Conservation (phyloP, 768 basidiomycete genomes). For the Candolleomyces eurysporus region DNA sequence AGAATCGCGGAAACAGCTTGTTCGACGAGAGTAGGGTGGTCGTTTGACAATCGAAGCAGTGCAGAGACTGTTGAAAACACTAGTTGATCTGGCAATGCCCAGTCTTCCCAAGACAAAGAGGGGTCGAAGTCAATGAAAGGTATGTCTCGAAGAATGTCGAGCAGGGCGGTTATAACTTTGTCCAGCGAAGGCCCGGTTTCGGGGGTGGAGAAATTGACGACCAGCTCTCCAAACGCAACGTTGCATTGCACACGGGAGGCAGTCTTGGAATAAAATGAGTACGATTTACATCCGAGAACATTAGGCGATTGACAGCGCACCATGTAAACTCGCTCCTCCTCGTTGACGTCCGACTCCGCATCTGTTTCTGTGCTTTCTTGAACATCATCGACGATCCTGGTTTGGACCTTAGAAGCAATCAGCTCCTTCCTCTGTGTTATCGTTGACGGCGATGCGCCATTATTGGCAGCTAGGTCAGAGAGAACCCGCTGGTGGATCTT, state of each 20-base stretch:
- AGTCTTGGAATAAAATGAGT: conserved; percentile 38
- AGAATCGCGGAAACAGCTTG: conserved; percentile 59
- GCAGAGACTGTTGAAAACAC: conserved; percentile 78
- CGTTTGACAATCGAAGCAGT: conserved; percentile 61
- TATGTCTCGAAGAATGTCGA: conserved; percentile 69
- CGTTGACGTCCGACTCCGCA: conserved; percentile 23
- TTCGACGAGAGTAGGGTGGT: conserved; percentile 47
- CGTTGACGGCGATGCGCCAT: conserved; percentile 41
- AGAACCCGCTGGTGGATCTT: conserved; percentile 76
- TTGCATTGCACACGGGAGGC: conserved; percentile 74
- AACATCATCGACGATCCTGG: conserved; percentile 23
- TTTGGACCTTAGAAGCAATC: conserved; percentile 61
- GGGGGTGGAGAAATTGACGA: conserved; percentile 56
- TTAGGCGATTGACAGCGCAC: conserved; percentile 32
- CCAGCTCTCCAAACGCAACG: conserved; percentile 80
- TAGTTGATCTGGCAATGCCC: conserved; percentile 85
- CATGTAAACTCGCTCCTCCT: conserved; percentile 45
- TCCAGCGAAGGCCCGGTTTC: conserved; percentile 52
- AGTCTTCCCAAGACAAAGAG: conserved; percentile 81
- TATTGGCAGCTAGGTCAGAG: conserved; percentile 61
- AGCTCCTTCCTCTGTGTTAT: conserved; percentile 46
- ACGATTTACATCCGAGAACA: not conserved
- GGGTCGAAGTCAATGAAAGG: conserved; percentile 77
- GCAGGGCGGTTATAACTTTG: conserved; percentile 54
- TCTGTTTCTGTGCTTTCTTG: conserved; percentile 20